These are phyloP conservation scores for Lipomyces anomalus DNA, from an alignment of 805 yeast species.

Conservation along the genomic window DNA sequence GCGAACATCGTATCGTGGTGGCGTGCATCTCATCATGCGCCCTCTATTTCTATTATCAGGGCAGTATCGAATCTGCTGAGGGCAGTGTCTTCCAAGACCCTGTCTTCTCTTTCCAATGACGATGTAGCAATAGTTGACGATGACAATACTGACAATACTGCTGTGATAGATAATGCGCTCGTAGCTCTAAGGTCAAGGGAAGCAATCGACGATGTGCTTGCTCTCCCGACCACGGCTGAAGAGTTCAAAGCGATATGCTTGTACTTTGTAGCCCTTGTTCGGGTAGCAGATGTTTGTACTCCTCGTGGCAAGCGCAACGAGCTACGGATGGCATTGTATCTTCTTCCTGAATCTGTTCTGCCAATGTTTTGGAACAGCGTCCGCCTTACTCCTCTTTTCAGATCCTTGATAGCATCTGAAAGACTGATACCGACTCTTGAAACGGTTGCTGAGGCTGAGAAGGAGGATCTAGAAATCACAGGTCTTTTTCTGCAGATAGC, in stretches of 20 bases:
- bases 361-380: slow-evolving; percentile 16
- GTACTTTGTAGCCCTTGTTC: slow-evolving; percentile 12
- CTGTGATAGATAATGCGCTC: too few species aligned
- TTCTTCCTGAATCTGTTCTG: slow-evolving; percentile 15
- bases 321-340: slow-evolving; percentile 14
- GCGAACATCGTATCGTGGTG: slow-evolving; percentile 12
- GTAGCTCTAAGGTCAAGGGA: too few species aligned
- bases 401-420: too few species aligned
- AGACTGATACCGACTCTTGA: too few species aligned
- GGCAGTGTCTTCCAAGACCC: slow-evolving; percentile 8
- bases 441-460: slow-evolving; percentile 1
- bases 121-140: too few species aligned
- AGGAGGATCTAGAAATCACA: slow-evolving; percentile 32
- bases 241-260: slow-evolving; percentile 7
- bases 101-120: too few species aligned
- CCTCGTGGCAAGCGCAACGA: slow-evolving; percentile 14
- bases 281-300: too few species aligned
- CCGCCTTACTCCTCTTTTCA: too few species aligned
- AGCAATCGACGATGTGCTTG: slow-evolving; percentile 3
- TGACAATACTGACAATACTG: too few species aligned
- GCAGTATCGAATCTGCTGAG: slow-evolving; percentile 10
- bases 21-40: not conserved
- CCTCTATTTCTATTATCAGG: slow-evolving; percentile 5
- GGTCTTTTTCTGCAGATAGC: slow-evolving; percentile 54
- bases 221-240: not conserved